Conservation (phyloP, 495 filamentous ascomycete genomes). For the Xylaria acuta region DNA sequence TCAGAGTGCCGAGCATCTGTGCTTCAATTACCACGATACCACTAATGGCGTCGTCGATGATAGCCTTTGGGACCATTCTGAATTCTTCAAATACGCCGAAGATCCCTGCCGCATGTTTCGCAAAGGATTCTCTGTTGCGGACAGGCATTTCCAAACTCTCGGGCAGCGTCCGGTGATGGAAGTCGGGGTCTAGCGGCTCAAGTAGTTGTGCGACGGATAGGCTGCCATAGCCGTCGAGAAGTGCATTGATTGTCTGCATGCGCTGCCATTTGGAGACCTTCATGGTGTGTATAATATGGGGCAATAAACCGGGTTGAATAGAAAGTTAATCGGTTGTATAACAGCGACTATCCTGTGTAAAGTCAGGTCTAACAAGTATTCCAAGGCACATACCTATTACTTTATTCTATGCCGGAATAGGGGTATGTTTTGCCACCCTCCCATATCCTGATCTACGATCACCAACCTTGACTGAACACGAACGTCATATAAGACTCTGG, state of each 20-base stretch:
- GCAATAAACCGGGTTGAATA: background rate
- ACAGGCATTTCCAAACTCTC: slow-evolving; percentile 43
- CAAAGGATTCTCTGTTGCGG: slow-evolving; percentile 43
- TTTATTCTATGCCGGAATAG: background rate
- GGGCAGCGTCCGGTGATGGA: slow-evolving; percentile 47
- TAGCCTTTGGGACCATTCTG: slow-evolving; percentile 43
- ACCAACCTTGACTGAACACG: background rate
- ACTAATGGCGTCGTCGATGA: slow-evolving; percentile 43
- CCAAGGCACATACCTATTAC: background rate
- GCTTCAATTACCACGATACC: slow-evolving; percentile 43
- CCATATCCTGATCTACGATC: background rate
- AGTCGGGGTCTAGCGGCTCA: slow-evolving; percentile 38
- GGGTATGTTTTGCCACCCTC: background rate
- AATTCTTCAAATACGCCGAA: slow-evolving; percentile 49
- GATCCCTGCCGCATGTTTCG: slow-evolving; percentile 42
- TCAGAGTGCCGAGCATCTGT: slow-evolving; percentile 43
- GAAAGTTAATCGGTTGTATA: background rate
- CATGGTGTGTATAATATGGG: slow-evolving; percentile 27
- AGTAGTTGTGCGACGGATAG: slow-evolving; percentile 44
- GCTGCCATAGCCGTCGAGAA: slow-evolving; percentile 46
- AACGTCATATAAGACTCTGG: background rate
- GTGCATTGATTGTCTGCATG: slow-evolving; percentile 36
- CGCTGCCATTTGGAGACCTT: slow-evolving; percentile 31
- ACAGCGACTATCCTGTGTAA: background rate
- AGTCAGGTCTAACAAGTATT: background rate